Evolutionary conservation across 768 basidiomycete genomes (phyloP).

Genomic region (Asterophora lycoperdoides): DNA sequence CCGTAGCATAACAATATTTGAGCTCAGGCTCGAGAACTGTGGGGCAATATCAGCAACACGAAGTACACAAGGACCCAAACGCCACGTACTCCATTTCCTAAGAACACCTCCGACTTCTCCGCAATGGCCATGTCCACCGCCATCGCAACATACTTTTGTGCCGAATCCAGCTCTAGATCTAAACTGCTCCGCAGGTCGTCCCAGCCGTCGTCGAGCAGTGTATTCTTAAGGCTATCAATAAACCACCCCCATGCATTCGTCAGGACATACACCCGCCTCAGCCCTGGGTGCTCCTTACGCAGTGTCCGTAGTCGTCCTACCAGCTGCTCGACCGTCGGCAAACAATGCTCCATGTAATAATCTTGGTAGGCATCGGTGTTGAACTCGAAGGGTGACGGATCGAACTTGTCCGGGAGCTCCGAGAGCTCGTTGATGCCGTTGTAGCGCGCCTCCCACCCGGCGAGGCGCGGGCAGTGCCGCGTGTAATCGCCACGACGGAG

Average conservation of each 20-base stretch:
- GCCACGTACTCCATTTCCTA: slow-evolving; percentile 54
- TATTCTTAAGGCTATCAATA: slow-evolving; percentile 33
- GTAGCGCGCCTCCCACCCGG: slow-evolving; percentile 38
- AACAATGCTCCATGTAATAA: slow-evolving; percentile 36
- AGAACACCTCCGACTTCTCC: slow-evolving; percentile 52
- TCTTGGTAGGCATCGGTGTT: slow-evolving; percentile 14
- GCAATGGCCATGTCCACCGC: slow-evolving; percentile 62
- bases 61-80: background rate
- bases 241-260: slow-evolving; percentile 49
- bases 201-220: slow-evolving; percentile 47
- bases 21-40: slow-evolving; percentile 47
- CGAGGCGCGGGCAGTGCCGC: slow-evolving; percentile 50
- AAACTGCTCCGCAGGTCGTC: slow-evolving; percentile 38
- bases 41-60: background rate
- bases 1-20: slow-evolving; percentile 45
- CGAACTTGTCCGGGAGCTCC: slow-evolving; percentile 38
- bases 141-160: slow-evolving; percentile 44
- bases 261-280: slow-evolving; percentile 33
- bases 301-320: slow-evolving; percentile 31
- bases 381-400: slow-evolving; percentile 19
- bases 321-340: slow-evolving; percentile 35
- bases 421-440: slow-evolving; percentile 49
- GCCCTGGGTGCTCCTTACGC: slow-evolving; percentile 21
- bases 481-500: slow-evolving; percentile 55
- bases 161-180: slow-evolving; percentile 38